Percentiles rank a stretch among this genome's conserved stretches.
phyloP scores from a whole-genome alignment of 352 stramenopile species.

The Globisporangium cylindrosporum region DNA sequence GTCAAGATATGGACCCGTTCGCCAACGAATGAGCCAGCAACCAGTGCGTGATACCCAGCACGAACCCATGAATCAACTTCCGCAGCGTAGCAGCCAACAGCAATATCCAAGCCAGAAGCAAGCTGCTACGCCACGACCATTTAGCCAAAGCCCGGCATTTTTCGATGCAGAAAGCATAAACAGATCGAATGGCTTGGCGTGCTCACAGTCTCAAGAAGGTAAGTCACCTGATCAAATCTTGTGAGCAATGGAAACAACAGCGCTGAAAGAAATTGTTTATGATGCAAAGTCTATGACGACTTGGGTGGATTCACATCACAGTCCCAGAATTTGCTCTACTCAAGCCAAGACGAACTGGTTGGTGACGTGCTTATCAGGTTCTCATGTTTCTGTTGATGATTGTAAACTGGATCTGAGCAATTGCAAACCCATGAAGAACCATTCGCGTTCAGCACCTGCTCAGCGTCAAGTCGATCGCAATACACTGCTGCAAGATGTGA shows the following conservation, averaged over 20 bases:
- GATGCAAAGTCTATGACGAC: conserved; percentile 14
- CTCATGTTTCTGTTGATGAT: not conserved
- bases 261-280: not conserved
- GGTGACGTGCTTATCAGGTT: not conserved
- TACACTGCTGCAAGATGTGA: not conserved
- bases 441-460: not conserved
- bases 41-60: conserved; percentile 8
- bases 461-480: not conserved
- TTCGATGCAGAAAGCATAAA: conserved; percentile 9
- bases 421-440: not conserved
- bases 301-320: conserved; percentile 16
- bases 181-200: not conserved
- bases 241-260: not conserved
- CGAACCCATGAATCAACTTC: not conserved
- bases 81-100: not conserved
- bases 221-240: not conserved
- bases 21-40: conserved; percentile 9
- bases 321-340: conserved; percentile 15
- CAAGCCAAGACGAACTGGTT: conserved; percentile 22
- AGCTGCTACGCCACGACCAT: not conserved
- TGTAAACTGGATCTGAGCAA: not conserved
- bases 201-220: conserved; percentile 22
- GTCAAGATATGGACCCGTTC: conserved; percentile 15
- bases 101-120: not conserved
- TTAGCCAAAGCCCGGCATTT: conserved; percentile 7